Evolutionary conservation across 2,329 filamentous ascomycete genomes (phyloP).

Genomic region (Xylariaceae sp.): DNA sequence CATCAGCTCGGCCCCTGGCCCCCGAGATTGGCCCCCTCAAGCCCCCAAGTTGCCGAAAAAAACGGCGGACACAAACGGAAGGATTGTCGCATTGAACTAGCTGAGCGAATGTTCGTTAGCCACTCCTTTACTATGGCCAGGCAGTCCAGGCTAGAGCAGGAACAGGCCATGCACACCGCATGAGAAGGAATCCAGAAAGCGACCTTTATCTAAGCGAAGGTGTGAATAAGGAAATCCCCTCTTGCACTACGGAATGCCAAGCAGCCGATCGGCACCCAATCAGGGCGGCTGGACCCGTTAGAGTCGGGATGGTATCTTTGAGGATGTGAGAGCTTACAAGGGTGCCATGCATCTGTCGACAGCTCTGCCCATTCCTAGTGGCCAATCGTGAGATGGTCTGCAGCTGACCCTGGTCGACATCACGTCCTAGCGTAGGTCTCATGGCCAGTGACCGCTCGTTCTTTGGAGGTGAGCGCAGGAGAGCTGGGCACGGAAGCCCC

Average conservation of each 20-base stretch:
- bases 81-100: constrained; percentile 8
- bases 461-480: constrained; percentile 15
- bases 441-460: constrained; percentile 21
- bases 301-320: constrained; percentile 2
- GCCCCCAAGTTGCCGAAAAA: constrained; percentile 7
- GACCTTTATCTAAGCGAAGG: constrained; percentile 6
- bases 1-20: constrained; percentile 1
- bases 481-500: background rate
- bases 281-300: constrained; percentile 19
- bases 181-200: constrained; percentile 6
- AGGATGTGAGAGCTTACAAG: constrained; percentile 4
- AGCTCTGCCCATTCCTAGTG: constrained; percentile 12
- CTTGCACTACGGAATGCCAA: background rate
- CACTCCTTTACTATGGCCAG: too few relatives aligned
- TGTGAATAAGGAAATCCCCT: constrained; percentile 21
- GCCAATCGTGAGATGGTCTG: constrained; percentile 18
- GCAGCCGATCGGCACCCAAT: constrained; percentile 6
- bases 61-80: too few relatives aligned
- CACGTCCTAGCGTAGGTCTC: constrained; percentile 21
- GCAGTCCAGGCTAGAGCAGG: too few relatives aligned
- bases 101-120: too few relatives aligned
- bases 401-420: constrained; percentile 20
- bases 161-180: constrained; percentile 4
- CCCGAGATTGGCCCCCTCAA: too few relatives aligned
- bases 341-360: constrained; percentile 16